A percentile compares a stretch with the other conserved stretches of the same genome.
These are phyloP conservation scores for Nicotiana benthamiana DNA, from an alignment of 257 asterid species.

Conservation along the genomic window DNA sequence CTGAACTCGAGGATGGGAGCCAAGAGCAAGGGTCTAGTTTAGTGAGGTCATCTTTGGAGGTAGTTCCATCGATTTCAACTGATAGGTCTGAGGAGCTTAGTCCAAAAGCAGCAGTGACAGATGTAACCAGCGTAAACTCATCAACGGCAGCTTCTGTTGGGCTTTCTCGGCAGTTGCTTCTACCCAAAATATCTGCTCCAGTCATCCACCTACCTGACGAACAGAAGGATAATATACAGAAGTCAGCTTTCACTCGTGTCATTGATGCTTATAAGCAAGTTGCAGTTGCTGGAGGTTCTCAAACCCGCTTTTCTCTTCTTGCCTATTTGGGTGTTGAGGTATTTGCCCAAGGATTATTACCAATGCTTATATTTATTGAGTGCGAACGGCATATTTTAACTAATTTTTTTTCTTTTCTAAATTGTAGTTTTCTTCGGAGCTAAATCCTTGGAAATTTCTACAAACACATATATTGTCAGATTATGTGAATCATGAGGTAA, in stretches of 20 bases:
- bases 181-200: slow-evolving; percentile 92
- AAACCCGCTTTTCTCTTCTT: slow-evolving; percentile 73
- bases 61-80: slow-evolving; percentile 54
- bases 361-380: neutral
- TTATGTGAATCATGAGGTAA: slow-evolving; percentile 86
- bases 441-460: slow-evolving; percentile 81
- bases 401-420: slow-evolving; percentile 8
- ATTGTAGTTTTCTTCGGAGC: slow-evolving; percentile 78
- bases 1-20: slow-evolving; percentile 49
- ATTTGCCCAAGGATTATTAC: slow-evolving; percentile 13
- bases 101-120: slow-evolving; percentile 61
- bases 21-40: slow-evolving; percentile 40
- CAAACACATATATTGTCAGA: slow-evolving; percentile 70
- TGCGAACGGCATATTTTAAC: neutral
- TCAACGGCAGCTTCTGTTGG: slow-evolving; percentile 58
- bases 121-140: slow-evolving; percentile 46
- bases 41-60: slow-evolving; percentile 35
- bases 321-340: slow-evolving; percentile 88
- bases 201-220: slow-evolving; percentile 61
- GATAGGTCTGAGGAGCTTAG: slow-evolving; percentile 94
- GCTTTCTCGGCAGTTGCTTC: slow-evolving; percentile 42
- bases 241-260: slow-evolving; percentile 63
- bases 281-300: slow-evolving; percentile 71
- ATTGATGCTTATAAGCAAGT: slow-evolving; percentile 88
- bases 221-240: slow-evolving; percentile 70